Evolutionary conservation across 495 filamentous ascomycete genomes (phyloP), one percentile per base, ranked within the genome.

Genomic region (Physcia stellaris): DNA sequence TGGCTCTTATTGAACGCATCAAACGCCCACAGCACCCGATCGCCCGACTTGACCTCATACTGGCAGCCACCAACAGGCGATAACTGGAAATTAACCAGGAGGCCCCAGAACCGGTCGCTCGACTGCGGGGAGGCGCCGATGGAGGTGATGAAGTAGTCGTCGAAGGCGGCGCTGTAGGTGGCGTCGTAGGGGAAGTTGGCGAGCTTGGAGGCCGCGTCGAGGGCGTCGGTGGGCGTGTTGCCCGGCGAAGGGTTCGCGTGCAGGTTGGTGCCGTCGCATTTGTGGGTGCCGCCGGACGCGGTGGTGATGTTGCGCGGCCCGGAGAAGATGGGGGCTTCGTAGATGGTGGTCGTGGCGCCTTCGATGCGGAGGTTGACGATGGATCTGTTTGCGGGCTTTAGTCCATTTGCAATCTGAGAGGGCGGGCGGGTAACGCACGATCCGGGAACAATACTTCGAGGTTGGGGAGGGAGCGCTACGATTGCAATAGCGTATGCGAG

Each of bases 251-350:
- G 27, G 18, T 49, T 39, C 21, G 34, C 32, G 7, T 7, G 4
- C 4, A 2, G 1, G 37, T 33, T 33, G 20, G 15, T 32, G 17
- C 34, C 46, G 29, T 42, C 22, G 38, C 37, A 46, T 5, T 12
- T 16, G 21, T 16, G 16, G 13, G 30, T 32, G 32, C 28, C 38
- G 10, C 32, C n/a, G 9, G 7, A 4, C 1, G 30, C 29, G 12
- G 27, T 33, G 33, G 43, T 42, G 2, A 46, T 28, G 17, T 46
- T 42, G 10, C 43, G 43, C 4, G 43, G 43, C n/a, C 43, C 39
- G 1, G 21, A 46, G 3, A 16, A 48, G 23, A 46, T 46, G 21
- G 39, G 38, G 2, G 42, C 43, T 38, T 46, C 43, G 27, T 24
- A 46, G 32, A 42, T 10, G 20, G 43, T 46, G 32, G 15, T 24